phyloP scores from a whole-genome alignment of 2,329 filamentous ascomycete species.

The Fusarium robinianum region DNA sequence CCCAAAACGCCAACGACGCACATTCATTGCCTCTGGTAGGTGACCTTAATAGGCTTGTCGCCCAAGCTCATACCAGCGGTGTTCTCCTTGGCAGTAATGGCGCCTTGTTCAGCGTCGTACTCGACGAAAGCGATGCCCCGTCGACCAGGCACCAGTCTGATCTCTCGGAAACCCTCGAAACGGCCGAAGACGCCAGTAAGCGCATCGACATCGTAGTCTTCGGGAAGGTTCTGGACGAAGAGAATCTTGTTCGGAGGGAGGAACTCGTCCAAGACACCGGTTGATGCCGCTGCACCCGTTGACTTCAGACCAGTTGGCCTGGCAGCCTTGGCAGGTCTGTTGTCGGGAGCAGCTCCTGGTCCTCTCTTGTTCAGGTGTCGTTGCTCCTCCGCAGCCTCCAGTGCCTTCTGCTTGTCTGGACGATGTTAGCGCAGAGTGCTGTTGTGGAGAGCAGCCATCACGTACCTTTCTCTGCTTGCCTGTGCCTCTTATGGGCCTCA shows the following conservation, averaged over 20 bases:
- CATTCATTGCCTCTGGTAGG: slow-evolving; percentile 90
- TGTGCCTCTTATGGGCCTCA: slow-evolving; percentile 81
- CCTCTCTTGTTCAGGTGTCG: slow-evolving; percentile 75
- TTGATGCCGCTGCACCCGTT: slow-evolving; percentile 66
- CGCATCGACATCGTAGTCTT: slow-evolving; percentile 80
- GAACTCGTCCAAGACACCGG: slow-evolving; percentile 95
- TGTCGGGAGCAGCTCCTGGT: slow-evolving; percentile 51
- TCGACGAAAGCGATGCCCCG: slow-evolving; percentile 94
- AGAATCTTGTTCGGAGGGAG: slow-evolving; percentile 96
- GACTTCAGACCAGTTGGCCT: slow-evolving; percentile 70
- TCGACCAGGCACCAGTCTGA: slow-evolving; percentile 83
- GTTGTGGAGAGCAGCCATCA: too few species aligned
- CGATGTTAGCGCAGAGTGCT: background rate
- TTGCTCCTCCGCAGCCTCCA: slow-evolving; percentile 77
- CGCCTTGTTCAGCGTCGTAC: slow-evolving; percentile 87
- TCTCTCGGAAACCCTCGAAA: slow-evolving; percentile 94
- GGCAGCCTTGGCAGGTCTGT: slow-evolving; percentile 70
- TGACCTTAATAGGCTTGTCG: slow-evolving; percentile 85
- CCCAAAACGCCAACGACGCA: too few species aligned
- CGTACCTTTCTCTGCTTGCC: slow-evolving; percentile 87
- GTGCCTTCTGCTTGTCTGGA: slow-evolving; percentile 75
- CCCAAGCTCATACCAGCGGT: slow-evolving; percentile 82
- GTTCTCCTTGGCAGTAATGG: slow-evolving; percentile 92
- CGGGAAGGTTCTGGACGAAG: slow-evolving; percentile 89
- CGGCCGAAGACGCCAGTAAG: slow-evolving; percentile 81